A percentile compares a stretch with the other conserved stretches of the same genome.
Evolutionary conservation across 495 filamentous ascomycete genomes (phyloP).

Genomic region (Platismatia glauca): DNA sequence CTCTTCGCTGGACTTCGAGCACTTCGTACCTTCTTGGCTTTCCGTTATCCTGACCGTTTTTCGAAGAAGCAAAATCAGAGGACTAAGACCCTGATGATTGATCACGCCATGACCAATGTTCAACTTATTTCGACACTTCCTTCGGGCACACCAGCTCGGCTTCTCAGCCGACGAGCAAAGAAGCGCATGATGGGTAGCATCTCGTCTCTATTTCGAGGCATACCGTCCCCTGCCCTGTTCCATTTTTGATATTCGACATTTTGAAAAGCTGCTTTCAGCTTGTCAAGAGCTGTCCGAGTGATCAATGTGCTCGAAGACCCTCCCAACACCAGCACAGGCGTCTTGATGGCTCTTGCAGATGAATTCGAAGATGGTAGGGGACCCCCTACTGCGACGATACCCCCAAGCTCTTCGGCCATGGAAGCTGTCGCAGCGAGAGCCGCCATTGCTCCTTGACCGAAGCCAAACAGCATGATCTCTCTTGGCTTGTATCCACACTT

Average conservation of each 20-base stretch:
- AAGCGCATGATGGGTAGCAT: slow-evolving; percentile 91
- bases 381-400: slow-evolving; percentile 73
- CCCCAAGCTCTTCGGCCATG: slow-evolving; percentile 34
- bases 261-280: slow-evolving; percentile 59
- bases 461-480: slow-evolving; percentile 73
- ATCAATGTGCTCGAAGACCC: slow-evolving; percentile 55
- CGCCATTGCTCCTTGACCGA: slow-evolving; percentile 79
- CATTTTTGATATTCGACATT: slow-evolving; percentile 68
- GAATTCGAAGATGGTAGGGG: slow-evolving; percentile 47
- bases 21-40: neutral
- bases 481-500: slow-evolving; percentile 61
- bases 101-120: neutral
- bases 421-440: slow-evolving; percentile 50
- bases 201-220: slow-evolving; percentile 78
- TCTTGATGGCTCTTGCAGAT: slow-evolving; percentile 46
- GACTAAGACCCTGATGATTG: neutral
- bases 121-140: slow-evolving; percentile 47
- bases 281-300: slow-evolving; percentile 51
- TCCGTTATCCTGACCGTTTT: neutral
- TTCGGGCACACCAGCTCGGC: slow-evolving; percentile 50
- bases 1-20: neutral
- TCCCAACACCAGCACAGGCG: slow-evolving; percentile 66
- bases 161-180: slow-evolving; percentile 67
- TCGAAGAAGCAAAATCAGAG: neutral
- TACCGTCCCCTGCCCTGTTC: slow-evolving; percentile 64